A percentile compares a stretch with the other conserved stretches of the same genome.
Evolutionary conservation across 225 moss, liverwort and hornwort genomes (phyloP).

Genomic region (Sphagnum contortum): DNA sequence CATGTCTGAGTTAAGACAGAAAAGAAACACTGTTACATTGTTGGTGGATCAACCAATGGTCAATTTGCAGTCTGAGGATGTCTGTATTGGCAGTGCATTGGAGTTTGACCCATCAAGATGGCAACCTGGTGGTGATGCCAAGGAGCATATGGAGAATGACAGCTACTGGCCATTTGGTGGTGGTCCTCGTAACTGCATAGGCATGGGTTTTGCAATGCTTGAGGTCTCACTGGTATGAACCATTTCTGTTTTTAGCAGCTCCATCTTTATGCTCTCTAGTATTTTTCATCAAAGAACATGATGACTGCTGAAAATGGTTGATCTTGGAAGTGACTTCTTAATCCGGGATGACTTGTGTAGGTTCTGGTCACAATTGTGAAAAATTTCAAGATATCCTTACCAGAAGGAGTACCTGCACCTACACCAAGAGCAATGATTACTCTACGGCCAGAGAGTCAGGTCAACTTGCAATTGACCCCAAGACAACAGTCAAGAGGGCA

Average conservation of each 20-base stretch:
- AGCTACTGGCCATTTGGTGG: slow-evolving; percentile 82
- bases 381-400: slow-evolving; percentile 32
- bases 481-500: slow-evolving; percentile 4
- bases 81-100: slow-evolving; percentile 26
- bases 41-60: too few relatives aligned
- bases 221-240: slow-evolving; percentile 54
- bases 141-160: slow-evolving; percentile 55
- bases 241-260: background rate
- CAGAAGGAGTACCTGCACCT: slow-evolving; percentile 21
- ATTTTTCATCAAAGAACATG: background rate
- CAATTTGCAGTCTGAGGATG: too few relatives aligned
- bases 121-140: slow-evolving; percentile 62
- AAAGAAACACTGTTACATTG: too few relatives aligned
- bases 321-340: background rate
- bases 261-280: background rate
- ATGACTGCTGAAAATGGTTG: background rate
- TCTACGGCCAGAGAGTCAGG: slow-evolving; percentile 50
- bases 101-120: slow-evolving; percentile 72
- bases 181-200: slow-evolving; percentile 77
- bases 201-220: slow-evolving; percentile 86
- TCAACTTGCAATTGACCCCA: slow-evolving; percentile 24
- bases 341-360: slow-evolving; percentile 5
- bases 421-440: slow-evolving; percentile 62
- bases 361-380: slow-evolving; percentile 38
- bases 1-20: too few relatives aligned